Conservation (phyloP, 1,139 yeast genomes). For the Diutina neorugosa region DNA sequence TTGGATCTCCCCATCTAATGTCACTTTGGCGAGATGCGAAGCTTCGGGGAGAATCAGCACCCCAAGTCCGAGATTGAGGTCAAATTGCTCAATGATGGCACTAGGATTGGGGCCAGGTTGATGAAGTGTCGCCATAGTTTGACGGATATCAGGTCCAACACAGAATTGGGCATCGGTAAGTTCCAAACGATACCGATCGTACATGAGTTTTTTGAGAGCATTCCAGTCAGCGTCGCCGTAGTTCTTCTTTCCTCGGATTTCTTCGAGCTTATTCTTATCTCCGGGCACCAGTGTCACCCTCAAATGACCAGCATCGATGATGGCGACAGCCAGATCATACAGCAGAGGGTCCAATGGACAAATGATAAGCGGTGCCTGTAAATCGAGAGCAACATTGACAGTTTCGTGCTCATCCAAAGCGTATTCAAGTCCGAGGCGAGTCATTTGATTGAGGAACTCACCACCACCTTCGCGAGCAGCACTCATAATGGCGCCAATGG, state of each 20-base stretch:
- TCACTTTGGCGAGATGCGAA: constrained; percentile 56
- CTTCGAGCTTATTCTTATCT: constrained; percentile 55
- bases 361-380: constrained; percentile 90
- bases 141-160: constrained; percentile 71
- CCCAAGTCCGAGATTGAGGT: constrained; percentile 63
- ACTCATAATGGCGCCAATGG: constrained; percentile 82
- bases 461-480: constrained; percentile 65
- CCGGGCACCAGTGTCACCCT: constrained; percentile 75
- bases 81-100: constrained; percentile 63
- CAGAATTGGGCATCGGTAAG: constrained; percentile 82
- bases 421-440: constrained; percentile 85
- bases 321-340: constrained; percentile 80
- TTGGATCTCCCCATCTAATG: constrained; percentile 75
- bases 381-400: constrained; percentile 67
- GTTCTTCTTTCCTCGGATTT: constrained; percentile 55
- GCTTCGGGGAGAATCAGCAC: constrained; percentile 80
- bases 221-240: constrained; percentile 67
- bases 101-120: constrained; percentile 8
- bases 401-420: constrained; percentile 93
- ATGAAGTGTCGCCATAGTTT: constrained; percentile 63
- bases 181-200: constrained; percentile 69
- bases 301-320: constrained; percentile 93
- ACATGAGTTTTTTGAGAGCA: constrained; percentile 67
- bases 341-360: constrained; percentile 72
- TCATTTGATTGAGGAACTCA: constrained; percentile 40